Evolutionary conservation across 2,329 filamentous ascomycete genomes (phyloP).

Genomic region (Mollisia scopiformis): DNA sequence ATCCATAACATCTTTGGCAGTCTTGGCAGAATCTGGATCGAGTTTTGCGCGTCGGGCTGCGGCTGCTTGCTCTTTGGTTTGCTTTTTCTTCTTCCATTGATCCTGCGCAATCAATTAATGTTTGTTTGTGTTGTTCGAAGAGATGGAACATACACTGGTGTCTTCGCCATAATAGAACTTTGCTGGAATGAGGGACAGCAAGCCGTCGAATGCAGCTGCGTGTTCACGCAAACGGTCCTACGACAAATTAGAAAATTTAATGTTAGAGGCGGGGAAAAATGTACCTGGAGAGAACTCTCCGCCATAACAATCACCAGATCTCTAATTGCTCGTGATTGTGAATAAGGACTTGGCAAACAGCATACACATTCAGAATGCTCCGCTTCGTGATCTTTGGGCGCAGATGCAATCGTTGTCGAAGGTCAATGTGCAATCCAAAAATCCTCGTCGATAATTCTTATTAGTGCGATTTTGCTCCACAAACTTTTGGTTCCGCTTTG

Average conservation of each 20-base stretch:
- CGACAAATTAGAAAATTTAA: conserved; percentile 15
- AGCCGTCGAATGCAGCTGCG: conserved; percentile 46
- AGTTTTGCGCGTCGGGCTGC: conserved; percentile 86
- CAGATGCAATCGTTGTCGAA: too few relatives aligned
- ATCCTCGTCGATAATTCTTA: not conserved
- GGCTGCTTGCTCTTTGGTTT: conserved; percentile 86
- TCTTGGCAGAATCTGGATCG: conserved; percentile 88
- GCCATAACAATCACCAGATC: conserved; percentile 26
- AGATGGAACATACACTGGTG: conserved; percentile 58
- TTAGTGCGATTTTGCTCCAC: not conserved
- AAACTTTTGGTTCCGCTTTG: not conserved
- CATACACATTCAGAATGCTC: not conserved
- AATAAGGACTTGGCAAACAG: not conserved
- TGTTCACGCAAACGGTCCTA: conserved; percentile 56
- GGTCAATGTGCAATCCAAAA: too few relatives aligned
- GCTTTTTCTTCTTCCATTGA: conserved; percentile 94
- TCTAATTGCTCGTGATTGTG: not conserved
- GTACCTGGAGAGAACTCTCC: conserved; percentile 37
- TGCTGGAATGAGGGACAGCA: conserved; percentile 72
- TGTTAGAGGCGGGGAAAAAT: conserved; percentile 28
- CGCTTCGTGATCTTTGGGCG: too few relatives aligned
- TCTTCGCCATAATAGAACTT: conserved; percentile 74
- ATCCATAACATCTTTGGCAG: conserved; percentile 90
- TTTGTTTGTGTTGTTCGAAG: conserved; percentile 1
- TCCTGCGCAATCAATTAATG: conserved; percentile 57